These are phyloP conservation scores for Suillus luteus DNA, from an alignment of 768 basidiomycete genomes.

Conservation along the genomic window DNA sequence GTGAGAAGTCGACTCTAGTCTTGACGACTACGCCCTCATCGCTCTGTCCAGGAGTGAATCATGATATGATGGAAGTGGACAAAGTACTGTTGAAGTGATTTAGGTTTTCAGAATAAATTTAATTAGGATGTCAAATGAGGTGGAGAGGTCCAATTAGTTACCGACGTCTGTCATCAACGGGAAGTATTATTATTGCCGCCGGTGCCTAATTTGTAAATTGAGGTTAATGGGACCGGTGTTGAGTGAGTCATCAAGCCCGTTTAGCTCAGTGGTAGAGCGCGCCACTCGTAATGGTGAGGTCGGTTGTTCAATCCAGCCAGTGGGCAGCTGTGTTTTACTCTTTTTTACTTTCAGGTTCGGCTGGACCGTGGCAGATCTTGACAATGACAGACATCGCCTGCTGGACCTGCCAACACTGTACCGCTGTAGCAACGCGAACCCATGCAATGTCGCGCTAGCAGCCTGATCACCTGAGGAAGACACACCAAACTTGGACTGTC, in stretches of 20 bases:
- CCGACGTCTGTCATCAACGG: too few species aligned
- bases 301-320: slow-evolving; percentile 44
- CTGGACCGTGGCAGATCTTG: too few species aligned
- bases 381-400: not conserved
- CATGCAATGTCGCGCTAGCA: not conserved
- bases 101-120: not conserved
- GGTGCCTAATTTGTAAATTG: not conserved
- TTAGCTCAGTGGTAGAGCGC: slow-evolving; percentile 66
- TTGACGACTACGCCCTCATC: not conserved
- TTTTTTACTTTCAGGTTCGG: not conserved
- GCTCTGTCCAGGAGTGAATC: not conserved
- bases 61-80: not conserved
- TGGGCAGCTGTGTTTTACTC: slow-evolving; percentile 24
- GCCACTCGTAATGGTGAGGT: slow-evolving; percentile 54
- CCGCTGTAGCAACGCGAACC: not conserved
- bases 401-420: not conserved
- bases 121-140: not conserved
- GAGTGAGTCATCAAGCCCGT: slow-evolving; percentile 32
- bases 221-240: accelerated
- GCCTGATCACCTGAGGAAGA: not conserved
- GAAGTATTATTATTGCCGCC: too few species aligned
- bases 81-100: not conserved
- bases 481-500: not conserved
- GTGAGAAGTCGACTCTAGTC: too few species aligned
- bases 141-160: not conserved